Conservation (phyloP, 108 stramenopile genomes). For the Nitzschia sp. region DNA sequence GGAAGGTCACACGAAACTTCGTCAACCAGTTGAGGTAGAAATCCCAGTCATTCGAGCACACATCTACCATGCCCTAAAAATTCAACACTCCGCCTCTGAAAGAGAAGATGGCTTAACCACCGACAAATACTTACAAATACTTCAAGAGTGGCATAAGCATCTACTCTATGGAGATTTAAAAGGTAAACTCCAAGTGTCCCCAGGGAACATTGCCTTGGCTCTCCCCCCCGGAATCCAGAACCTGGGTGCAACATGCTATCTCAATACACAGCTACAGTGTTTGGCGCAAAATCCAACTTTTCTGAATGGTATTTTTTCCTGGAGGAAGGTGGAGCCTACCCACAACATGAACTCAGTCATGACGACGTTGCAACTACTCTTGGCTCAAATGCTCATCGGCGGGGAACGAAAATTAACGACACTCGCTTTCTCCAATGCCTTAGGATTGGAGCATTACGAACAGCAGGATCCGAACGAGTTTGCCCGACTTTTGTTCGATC, state of each 20-base stretch:
- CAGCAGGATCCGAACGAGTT: conserved; percentile 93
- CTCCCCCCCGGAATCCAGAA: conserved; percentile 77
- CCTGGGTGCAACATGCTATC: conserved; percentile 87
- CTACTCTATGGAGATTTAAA: conserved; percentile 17
- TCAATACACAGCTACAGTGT: conserved; percentile 88
- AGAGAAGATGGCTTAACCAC: not conserved
- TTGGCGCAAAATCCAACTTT: conserved; percentile 80
- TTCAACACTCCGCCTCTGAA: not conserved
- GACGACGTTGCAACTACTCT: conserved; percentile 55
- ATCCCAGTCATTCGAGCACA: not conserved
- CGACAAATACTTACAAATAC: conserved; percentile 21
- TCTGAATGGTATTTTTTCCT: conserved; percentile 70
- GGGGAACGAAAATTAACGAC: conserved; percentile 55
- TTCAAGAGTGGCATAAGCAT: conserved; percentile 29
- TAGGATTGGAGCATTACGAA: conserved; percentile 73
- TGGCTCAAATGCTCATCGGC: conserved; percentile 67
- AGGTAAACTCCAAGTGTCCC: not conserved
- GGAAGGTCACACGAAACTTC: conserved; percentile 2
- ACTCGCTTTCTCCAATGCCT: conserved; percentile 62
- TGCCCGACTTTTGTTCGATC: conserved; percentile 76
- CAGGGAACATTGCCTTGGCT: conserved; percentile 10
- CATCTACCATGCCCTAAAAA: not conserved
- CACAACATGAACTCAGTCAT: conserved; percentile 63
- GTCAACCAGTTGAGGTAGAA: conserved; percentile 13
- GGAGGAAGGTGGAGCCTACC: conserved; percentile 34